Percentiles rank a stretch among this genome's conserved stretches.
These are phyloP conservation scores for Tripterygium wilfordii DNA, from an alignment of 177 flowering plant genomes.

Conservation along the genomic window DNA sequence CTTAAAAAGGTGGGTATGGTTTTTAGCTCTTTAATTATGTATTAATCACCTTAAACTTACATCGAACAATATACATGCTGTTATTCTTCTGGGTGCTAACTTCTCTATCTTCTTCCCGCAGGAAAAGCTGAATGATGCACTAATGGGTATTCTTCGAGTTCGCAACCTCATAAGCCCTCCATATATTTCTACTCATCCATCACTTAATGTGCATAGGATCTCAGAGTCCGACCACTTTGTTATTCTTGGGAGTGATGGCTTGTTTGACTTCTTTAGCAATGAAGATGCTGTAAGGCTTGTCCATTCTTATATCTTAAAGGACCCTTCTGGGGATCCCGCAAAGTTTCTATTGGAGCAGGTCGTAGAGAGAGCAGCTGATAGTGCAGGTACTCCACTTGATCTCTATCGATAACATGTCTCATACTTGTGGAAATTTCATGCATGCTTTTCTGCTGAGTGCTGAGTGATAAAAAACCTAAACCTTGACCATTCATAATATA, in stretches of 20 bases:
- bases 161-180: slow-evolving; percentile 83
- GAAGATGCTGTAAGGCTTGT: slow-evolving; percentile 77
- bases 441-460: neutral
- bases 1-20: slow-evolving; percentile 59
- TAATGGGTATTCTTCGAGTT: slow-evolving; percentile 88
- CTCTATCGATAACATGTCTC: neutral
- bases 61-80: no score
- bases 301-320: slow-evolving; percentile 41
- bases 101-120: slow-evolving; percentile 25
- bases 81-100: no score
- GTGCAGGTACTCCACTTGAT: slow-evolving; percentile 58
- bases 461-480: neutral
- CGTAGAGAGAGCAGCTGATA: slow-evolving; percentile 65
- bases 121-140: slow-evolving; percentile 72
- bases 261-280: slow-evolving; percentile 86
- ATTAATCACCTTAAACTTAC: no score
- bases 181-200: slow-evolving; percentile 63
- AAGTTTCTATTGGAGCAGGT: slow-evolving; percentile 78
- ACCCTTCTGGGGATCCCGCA: slow-evolving; percentile 85
- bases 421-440: neutral
- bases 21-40: neutral
- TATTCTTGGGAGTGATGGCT: slow-evolving; percentile 77
- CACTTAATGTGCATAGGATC: slow-evolving; percentile 51
- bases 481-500: no score
- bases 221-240: slow-evolving; percentile 70